A percentile compares a stretch with the other conserved stretches of the same genome.
phyloP scores from a whole-genome alignment of 306 rosid species.

The Biancaea sappan region DNA sequence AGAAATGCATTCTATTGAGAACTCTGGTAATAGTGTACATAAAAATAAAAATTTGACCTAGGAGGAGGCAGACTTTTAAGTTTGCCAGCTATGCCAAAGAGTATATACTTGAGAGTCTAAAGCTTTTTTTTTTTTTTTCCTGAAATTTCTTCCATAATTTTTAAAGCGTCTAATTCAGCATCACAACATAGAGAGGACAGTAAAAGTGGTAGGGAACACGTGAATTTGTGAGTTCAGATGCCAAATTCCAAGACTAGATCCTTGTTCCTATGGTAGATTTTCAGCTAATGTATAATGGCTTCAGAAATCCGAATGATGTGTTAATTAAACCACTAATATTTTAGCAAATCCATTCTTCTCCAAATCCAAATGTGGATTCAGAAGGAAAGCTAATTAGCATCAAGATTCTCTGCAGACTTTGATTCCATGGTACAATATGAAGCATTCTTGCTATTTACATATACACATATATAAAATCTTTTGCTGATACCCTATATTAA shows the following conservation, averaged over 20 bases:
- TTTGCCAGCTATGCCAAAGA: background rate
- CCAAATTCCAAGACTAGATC: background rate
- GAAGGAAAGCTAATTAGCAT: conserved; percentile 2
- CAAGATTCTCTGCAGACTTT: background rate
- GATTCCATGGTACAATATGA: too few species aligned
- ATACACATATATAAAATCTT: background rate
- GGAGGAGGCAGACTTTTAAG: background rate
- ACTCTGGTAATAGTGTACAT: conserved; percentile 18
- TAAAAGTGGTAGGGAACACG: background rate
- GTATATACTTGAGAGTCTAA: conserved; percentile 1
- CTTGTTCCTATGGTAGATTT: background rate
- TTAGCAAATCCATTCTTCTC: background rate
- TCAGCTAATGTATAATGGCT: conserved; percentile 9
- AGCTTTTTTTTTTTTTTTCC: background rate
- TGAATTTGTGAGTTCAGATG: conserved; percentile 2
- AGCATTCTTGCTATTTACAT: background rate
- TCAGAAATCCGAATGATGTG: conserved; percentile 5
- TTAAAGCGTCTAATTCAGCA: conserved; percentile 14
- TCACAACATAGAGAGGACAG: background rate
- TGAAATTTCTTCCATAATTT: background rate
- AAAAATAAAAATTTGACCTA: background rate
- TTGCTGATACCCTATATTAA: background rate
- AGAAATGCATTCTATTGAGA: conserved; percentile 23
- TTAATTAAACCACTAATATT: background rate
- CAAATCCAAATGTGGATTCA: conserved; percentile 1